Evolutionary conservation across 352 stramenopile genomes (phyloP), one percentile per base, ranked within the genome.

Genomic region (Hyaloperonospora brassicae): DNA sequence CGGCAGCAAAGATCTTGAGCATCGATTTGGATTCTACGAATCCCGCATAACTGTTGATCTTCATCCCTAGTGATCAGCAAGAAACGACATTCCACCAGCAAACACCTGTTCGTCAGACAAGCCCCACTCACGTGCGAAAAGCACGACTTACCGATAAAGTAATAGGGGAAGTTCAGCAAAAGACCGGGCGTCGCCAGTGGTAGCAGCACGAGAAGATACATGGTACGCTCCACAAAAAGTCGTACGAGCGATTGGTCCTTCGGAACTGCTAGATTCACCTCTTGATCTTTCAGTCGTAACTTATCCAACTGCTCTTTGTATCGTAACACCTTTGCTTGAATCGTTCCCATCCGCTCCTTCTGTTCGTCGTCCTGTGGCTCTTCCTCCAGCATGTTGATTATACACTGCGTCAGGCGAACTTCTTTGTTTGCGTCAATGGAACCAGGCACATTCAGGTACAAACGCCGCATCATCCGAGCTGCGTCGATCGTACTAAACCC

Each of bases 1-100:
- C 67, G 8, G 71, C 74, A 11, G 73, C 76, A 48, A 87, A 84
- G 52, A 87, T 86, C 63, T 89, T 89, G 57, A 87, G 87, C 77
- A 87, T 87, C 4, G 74, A 86, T 62, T 77, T 82, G 22, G 76
- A 89, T 62, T 89, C 76, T 44, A 82, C 67, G 36, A 76, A 87
- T 8, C 79, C 79, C 3, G 79, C 79, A 1, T 81, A 48, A 31
- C 57, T 76, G 51, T 89, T 89, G 50, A 89, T 66, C 50, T 89
- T 89, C 24, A 58, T 73, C 25, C 71, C 79, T 89, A 34, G 14
- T 45, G 11, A 9, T 6, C 14, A 56, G 1, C 27, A 34, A 34
- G 27, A 34, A 34, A 34, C 27, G 27, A 34, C 8, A 34, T 34
- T 8, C 27, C 27, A 34, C 8, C 27, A 4, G 11, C 49, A 48